A percentile compares a stretch with the other conserved stretches of the same genome.
Evolutionary conservation across 2,329 filamentous ascomycete species (phyloP).

Genomic region (Magnaporthiopsis poae): DNA sequence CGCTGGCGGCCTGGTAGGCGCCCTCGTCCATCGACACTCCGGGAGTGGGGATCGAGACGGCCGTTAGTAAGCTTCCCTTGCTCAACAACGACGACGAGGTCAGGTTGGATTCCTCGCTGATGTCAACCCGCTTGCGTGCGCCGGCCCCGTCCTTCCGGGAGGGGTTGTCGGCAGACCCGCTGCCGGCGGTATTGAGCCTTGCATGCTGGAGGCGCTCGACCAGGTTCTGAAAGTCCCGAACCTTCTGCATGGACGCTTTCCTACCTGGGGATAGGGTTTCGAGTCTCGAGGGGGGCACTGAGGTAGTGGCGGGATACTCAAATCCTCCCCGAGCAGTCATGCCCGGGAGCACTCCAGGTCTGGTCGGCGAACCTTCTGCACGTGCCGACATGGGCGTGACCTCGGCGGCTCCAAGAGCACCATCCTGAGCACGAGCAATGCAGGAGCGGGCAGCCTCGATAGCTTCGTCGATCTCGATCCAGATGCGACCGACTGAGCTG

Average conservation of each 20-base stretch:
- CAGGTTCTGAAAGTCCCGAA: neutral
- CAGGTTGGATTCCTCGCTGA: neutral
- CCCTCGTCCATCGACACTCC: neutral
- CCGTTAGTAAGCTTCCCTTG: neutral
- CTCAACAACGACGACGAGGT: neutral
- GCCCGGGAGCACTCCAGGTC: neutral
- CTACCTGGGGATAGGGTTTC: neutral
- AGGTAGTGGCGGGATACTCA: neutral
- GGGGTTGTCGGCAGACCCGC: no score
- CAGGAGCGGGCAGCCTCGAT: neutral
- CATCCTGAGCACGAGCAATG: neutral
- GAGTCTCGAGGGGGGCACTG: neutral
- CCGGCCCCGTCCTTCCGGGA: neutral
- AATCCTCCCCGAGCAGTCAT: neutral
- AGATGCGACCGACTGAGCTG: no score
- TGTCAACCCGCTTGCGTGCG: neutral
- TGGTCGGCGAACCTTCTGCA: neutral
- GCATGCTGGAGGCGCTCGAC: neutral
- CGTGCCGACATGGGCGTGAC: neutral
- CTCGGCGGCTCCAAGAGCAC: neutral
- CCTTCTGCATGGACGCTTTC: neutral
- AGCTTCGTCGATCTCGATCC: neutral
- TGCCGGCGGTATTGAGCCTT: neutral
- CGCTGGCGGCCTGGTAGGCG: neutral
- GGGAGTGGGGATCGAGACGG: neutral